These are phyloP conservation scores for Corymbia citriodora DNA, from an alignment of 441 rosid genomes.

Conservation along the genomic window DNA sequence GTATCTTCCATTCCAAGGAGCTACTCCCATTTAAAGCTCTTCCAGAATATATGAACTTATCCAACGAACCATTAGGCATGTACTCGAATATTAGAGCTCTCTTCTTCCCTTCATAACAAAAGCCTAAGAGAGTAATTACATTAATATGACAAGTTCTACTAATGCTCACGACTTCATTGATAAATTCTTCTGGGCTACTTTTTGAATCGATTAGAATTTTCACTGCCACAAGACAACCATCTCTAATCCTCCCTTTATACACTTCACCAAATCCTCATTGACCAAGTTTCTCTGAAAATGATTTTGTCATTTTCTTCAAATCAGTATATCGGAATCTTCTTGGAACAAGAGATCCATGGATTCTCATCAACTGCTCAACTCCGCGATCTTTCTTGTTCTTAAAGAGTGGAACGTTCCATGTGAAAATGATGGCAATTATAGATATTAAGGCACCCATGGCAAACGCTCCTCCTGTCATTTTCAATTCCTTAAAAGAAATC, in stretches of 20 bases:
- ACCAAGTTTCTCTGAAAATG: not conserved
- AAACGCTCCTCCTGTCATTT: accelerated
- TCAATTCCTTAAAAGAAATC: not conserved
- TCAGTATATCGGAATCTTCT: not conserved
- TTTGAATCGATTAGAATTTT: not conserved
- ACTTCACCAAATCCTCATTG: constrained; percentile 26
- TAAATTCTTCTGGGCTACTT: not conserved
- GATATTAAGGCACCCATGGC: accelerated
- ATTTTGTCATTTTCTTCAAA: not conserved
- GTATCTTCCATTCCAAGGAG: not conserved
- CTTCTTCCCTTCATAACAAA: not conserved
- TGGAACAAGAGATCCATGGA: not conserved
- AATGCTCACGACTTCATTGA: constrained; percentile 26
- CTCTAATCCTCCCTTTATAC: not conserved
- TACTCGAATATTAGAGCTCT: not conserved
- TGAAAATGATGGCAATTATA: accelerated
- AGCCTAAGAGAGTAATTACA: constrained; percentile 13
- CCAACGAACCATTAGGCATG: not conserved
- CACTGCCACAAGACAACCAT: not conserved
- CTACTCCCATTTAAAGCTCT: not conserved
- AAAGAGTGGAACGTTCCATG: not conserved
- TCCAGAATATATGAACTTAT: not conserved
- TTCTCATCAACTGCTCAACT: not conserved
- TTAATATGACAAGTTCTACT: constrained; percentile 37
- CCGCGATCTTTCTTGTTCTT: not conserved